Evolutionary conservation across 495 filamentous ascomycete genomes (phyloP), one percentile per base, ranked within the genome.

Genomic region (Penicillium cataractarum): DNA sequence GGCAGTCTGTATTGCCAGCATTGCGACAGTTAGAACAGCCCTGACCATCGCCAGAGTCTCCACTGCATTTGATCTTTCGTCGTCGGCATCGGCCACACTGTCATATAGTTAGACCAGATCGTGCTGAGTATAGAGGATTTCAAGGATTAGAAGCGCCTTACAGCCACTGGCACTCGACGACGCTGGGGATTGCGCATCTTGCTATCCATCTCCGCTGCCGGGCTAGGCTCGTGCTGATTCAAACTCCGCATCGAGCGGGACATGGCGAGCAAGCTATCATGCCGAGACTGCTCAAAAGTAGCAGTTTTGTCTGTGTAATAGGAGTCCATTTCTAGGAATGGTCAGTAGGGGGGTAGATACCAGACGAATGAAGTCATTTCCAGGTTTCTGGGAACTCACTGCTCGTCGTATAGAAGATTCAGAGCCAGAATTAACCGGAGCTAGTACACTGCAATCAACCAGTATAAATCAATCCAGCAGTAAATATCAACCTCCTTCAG

Each of bases 51-150:
- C 88, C 89, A 6, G 82, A 81, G 72, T 97, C 93, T 33, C 94
- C 95, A 62, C 91, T 97, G 78, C 95, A 99, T 71, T 92, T 90
- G 69, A 99, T 99, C 80, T 99, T 99, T 55, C 95, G 84, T 74
- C 93, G 93, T 53, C 95, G 88, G 72, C 95, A 99, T 62, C 95
- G 87, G 31, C 84, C 85, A 75, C 95, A 99, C 95, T 98, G 63
- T 33, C 17, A 3, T 27, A 24, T 32, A 56, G 33, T 44, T 13
- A 54, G 24, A 31, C 8, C 6, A 21, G 15, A 51, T 2, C 2
- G 21, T 35, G 32, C 71, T n/a, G 62, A 62, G 21, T 57, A 9
- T 31, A 17, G 19, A 46, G 1, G 17, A 2, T 3, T 26, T 51
- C 58, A 62, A 53, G 71, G 64, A 51, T 29, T 39, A 8, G 57